Conservation (phyloP, 768 basidiomycete species). For the Lentinula guzmanii region DNA sequence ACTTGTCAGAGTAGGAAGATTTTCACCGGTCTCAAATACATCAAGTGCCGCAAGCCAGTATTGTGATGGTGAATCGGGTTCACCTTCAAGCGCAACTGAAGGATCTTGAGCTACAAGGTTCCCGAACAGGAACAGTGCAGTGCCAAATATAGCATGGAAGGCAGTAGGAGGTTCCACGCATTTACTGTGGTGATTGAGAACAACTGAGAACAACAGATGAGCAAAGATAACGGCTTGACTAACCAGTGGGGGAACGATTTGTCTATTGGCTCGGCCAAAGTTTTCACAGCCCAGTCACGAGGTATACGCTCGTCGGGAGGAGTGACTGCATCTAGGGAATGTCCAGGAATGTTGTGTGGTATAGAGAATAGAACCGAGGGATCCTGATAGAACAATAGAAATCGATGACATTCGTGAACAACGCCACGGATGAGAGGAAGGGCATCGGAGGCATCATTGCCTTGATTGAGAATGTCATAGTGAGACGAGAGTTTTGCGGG, state of each 20-base stretch:
- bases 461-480: slow-evolving; percentile 18
- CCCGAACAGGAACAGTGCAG: slow-evolving; percentile 58
- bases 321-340: slow-evolving; percentile 11
- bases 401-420: slow-evolving; percentile 65
- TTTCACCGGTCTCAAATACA: slow-evolving; percentile 66
- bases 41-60: slow-evolving; percentile 71
- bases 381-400: slow-evolving; percentile 47
- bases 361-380: slow-evolving; percentile 44
- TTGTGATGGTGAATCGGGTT: slow-evolving; percentile 42
- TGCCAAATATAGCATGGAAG: slow-evolving; percentile 62
- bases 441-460: slow-evolving; percentile 40
- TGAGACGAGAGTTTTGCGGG: neutral
- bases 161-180: slow-evolving; percentile 52
- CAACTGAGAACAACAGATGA: neutral
- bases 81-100: slow-evolving; percentile 44
- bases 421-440: slow-evolving; percentile 55
- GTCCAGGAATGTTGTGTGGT: slow-evolving; percentile 12
- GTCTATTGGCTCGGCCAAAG: slow-evolving; percentile 8
- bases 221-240: neutral
- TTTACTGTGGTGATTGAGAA: slow-evolving; percentile 20
- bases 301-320: slow-evolving; percentile 12
- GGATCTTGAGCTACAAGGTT: slow-evolving; percentile 51
- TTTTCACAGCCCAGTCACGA: slow-evolving; percentile 14
- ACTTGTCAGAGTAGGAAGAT: slow-evolving; percentile 40
- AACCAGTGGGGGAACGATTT: slow-evolving; percentile 14